A percentile compares a stretch with the other conserved stretches of the same genome.
Evolutionary conservation across 129 eudicot species (phyloP).

Genomic region (Flaveria bidentis): DNA sequence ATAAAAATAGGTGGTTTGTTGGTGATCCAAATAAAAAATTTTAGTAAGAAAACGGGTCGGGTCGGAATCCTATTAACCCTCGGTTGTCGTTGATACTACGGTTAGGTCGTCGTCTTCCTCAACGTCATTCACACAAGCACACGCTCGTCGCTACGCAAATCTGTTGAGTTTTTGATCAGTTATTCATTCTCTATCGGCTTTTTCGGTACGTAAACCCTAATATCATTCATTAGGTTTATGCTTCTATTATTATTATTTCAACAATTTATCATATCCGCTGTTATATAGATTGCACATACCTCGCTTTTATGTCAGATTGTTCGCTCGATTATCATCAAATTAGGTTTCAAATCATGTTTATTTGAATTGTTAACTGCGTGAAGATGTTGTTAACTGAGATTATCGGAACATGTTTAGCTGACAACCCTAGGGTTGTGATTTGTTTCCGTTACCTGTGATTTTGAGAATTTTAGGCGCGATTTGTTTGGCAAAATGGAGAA

Average conservation of each 20-base stretch:
- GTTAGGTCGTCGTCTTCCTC: constrained; percentile 9
- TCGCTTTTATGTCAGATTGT: constrained; percentile 4
- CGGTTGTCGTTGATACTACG: constrained; percentile 10
- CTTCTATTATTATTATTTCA: neutral
- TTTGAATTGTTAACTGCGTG: constrained; percentile 7
- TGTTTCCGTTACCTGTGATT: neutral
- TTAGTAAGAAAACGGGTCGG: neutral
- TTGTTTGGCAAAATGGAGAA: neutral
- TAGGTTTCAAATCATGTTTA: neutral
- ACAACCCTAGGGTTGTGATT: constrained; percentile 25
- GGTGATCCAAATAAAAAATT: neutral
- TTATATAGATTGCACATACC: neutral
- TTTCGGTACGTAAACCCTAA: constrained; percentile 22
- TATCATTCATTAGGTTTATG: constrained; percentile 11
- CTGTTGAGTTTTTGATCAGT: neutral
- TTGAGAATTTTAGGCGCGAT: neutral
- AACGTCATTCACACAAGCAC: neutral
- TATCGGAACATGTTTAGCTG: neutral
- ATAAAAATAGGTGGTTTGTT: too few species aligned
- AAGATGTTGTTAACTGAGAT: neutral
- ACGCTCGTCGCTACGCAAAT: constrained; percentile 18
- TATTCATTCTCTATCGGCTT: constrained; percentile 12
- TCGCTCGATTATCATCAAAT: constrained; percentile 10
- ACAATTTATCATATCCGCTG: too few species aligned
- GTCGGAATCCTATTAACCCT: neutral